A percentile compares a stretch with the other conserved stretches of the same genome.
Conservation (phyloP, 805 yeast species). For the Candida sakaeoensis region DNA sequence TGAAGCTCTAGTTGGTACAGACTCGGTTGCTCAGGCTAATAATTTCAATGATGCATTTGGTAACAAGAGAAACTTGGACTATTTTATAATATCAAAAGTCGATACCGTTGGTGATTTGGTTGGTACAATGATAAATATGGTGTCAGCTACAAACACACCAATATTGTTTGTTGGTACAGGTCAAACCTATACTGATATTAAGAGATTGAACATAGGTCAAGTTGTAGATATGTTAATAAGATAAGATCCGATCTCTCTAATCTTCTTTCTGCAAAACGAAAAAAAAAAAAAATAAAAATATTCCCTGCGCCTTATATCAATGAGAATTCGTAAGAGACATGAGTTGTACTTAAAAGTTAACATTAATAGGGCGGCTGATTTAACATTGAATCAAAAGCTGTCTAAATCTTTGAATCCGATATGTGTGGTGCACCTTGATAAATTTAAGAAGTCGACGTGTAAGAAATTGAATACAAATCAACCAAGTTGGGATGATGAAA, state of each 20-base stretch:
- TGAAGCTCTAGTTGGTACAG: conserved; percentile 96
- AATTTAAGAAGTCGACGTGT: conserved; percentile 24
- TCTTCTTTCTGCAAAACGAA: no score
- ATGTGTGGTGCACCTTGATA: conserved; percentile 33
- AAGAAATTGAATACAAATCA: conserved; percentile 30
- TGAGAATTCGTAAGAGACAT: conserved; percentile 4
- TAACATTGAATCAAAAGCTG: conserved; percentile 11
- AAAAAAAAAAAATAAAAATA: no score
- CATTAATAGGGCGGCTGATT: conserved; percentile 39
- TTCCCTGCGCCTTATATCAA: no score
- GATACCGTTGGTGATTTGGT: conserved; percentile 97
- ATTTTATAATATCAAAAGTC: conserved; percentile 89
- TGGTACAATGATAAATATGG: conserved; percentile 97
- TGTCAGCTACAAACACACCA: conserved; percentile 92
- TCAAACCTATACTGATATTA: conserved; percentile 90
- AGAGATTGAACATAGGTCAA: conserved; percentile 87
- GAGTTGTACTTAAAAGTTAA: conserved; percentile 19
- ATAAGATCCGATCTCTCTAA: no score
- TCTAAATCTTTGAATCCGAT: conserved; percentile 31
- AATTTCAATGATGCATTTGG: conserved; percentile 95
- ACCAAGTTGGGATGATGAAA: conserved; percentile 39
- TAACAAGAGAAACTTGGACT: conserved; percentile 72
- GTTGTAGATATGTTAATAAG: conserved; percentile 83
- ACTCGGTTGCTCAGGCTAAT: conserved; percentile 90
- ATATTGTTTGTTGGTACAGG: conserved; percentile 95